Evolutionary conservation across 495 filamentous ascomycete genomes (phyloP).

Genomic region (Penicillium silybi): DNA sequence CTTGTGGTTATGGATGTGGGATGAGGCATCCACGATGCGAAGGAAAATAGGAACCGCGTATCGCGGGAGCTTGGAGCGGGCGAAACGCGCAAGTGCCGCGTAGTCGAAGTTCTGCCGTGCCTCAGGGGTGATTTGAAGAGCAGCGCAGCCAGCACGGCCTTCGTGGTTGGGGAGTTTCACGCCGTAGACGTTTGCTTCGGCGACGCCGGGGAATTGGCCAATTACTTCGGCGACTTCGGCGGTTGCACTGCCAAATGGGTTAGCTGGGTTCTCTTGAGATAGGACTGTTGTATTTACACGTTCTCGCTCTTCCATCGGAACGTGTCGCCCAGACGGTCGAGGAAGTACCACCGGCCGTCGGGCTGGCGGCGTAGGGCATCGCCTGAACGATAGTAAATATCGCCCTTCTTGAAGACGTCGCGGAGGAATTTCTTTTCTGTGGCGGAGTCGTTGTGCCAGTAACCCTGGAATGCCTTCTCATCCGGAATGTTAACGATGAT

Average conservation of each 20-base stretch:
- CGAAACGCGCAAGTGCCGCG: conserved; percentile 47
- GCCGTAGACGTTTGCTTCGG: conserved; percentile 78
- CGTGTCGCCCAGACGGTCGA: conserved; percentile 75
- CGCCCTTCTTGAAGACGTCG: conserved; percentile 70
- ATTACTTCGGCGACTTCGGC: conserved; percentile 70
- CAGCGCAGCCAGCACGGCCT: conserved; percentile 68
- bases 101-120: conserved; percentile 48
- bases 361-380: conserved; percentile 61
- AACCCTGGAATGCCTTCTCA: conserved; percentile 61
- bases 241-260: conserved; percentile 41
- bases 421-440: conserved; percentile 65
- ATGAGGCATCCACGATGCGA: conserved; percentile 53
- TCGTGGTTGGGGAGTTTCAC: conserved; percentile 67
- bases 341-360: conserved; percentile 76
- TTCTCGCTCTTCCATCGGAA: conserved; percentile 86
- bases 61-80: conserved; percentile 55
- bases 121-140: conserved; percentile 41
- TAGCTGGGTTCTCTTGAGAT: background rate
- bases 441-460: conserved; percentile 63
- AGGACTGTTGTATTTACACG: conserved; percentile 42
- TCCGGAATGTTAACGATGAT: conserved; percentile 64
- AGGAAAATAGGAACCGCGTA: conserved; percentile 80
- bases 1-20: conserved; percentile 78
- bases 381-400: conserved; percentile 71
- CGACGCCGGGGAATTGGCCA: conserved; percentile 59